These are phyloP conservation scores for Yamadazyma endophytica DNA, from an alignment of 805 yeast genomes.

Conservation along the genomic window DNA sequence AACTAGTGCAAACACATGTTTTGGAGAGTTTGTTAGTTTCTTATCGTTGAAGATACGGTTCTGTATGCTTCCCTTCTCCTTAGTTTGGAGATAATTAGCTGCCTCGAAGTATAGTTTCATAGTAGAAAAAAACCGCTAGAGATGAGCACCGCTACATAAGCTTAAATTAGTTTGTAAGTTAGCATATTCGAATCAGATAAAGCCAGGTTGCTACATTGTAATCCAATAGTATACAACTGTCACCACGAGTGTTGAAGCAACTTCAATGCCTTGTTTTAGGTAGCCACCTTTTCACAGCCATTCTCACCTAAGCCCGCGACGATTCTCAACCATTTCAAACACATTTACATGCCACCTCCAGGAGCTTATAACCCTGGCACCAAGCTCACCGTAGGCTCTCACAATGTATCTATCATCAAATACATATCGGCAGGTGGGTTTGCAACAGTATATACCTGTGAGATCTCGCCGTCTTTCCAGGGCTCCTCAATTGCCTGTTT, in stretches of 20 bases:
- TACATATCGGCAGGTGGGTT: slow-evolving; percentile 90
- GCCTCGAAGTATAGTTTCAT: slow-evolving; percentile 45
- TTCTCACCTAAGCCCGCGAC: too few species aligned
- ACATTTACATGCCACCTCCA: slow-evolving; percentile 58
- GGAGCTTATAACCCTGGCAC: slow-evolving; percentile 74
- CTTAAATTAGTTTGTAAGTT: background rate
- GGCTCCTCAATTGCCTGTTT: slow-evolving; percentile 67
- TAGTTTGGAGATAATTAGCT: slow-evolving; percentile 27
- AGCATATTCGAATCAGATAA: too few species aligned
- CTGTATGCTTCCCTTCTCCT: slow-evolving; percentile 29
- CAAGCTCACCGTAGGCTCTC: slow-evolving; percentile 76
- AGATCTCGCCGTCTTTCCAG: slow-evolving; percentile 50
- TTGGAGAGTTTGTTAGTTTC: slow-evolving; percentile 52
- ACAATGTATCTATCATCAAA: slow-evolving; percentile 59
- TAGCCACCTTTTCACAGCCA: too few species aligned
- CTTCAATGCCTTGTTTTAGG: too few species aligned
- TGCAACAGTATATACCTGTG: slow-evolving; percentile 89
- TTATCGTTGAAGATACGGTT: slow-evolving; percentile 35
- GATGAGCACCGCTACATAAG: background rate
- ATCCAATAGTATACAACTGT: too few species aligned
- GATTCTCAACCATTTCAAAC: slow-evolving; percentile 13
- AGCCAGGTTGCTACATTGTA: too few species aligned
- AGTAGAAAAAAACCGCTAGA: background rate
- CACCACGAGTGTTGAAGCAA: too few species aligned
- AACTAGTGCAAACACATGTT: slow-evolving; percentile 82